Evolutionary conservation across 1,139 yeast species (phyloP), one percentile per base, ranked within the genome.

Genomic region (Lizanozyma gosingica): DNA sequence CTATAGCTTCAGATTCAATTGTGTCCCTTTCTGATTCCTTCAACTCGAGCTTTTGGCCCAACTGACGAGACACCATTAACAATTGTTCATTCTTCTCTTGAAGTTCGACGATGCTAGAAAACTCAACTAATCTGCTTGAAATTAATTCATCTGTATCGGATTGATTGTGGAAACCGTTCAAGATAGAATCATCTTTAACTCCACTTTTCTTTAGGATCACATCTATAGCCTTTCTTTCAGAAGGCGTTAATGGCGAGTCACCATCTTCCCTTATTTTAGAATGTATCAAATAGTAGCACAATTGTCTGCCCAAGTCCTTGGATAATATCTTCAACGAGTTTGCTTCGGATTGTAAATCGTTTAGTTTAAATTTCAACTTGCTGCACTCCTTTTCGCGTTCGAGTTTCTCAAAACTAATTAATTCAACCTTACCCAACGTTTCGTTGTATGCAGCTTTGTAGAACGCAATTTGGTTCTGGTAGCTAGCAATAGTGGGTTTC

Each of bases 261-360:
- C 62, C 62, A 18, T 67, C 65, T 11, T 72, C 75, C 37, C 79
- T 69, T 11, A 78, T 66, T 41, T 82, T 75, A 4, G 81, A 68
- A 53, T 86, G 90, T 11, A 83, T 74, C 39, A 90, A 67, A 39
- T 87, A 68, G 42, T 73, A 74, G 49, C 86, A 86, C 15, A 92
- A 73, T 56, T 92, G 97, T 36, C 82, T 76, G 6, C 94, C 85
- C 35, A 88, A 65, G 52, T 90, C 97, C 33, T 71, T 63, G 40
- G 82, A 75, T 48, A 83, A 78, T 47, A 73, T 76, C 42, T 70
- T 69, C 54, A 79, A 57, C 2, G 71, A 60, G 2, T 59, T 58
- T 8, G 73, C 60, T 45, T 76, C 74, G 42, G 57, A 57, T 46
- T 67, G 73, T 39, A 53, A 53, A 29, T 65, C 71, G 17, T 48